Evolutionary conservation across 1,284 basidiomycete genomes (phyloP).

Genomic region (Hemileia vastatrix): DNA sequence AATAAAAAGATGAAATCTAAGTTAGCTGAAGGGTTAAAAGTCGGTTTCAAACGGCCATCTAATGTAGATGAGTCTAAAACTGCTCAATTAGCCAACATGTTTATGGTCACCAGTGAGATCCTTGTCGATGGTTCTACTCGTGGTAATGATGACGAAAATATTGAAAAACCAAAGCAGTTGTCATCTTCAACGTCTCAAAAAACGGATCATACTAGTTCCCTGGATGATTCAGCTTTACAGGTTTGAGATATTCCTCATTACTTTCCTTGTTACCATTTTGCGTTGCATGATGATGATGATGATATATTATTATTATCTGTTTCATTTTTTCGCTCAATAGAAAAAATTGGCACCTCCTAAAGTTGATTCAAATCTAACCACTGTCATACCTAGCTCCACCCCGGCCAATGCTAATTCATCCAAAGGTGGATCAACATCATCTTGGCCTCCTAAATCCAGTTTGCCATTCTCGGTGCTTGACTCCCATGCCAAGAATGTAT

Average conservation of each 20-base stretch:
- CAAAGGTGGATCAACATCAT: constrained; percentile 18
- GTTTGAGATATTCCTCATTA: too few relatives aligned
- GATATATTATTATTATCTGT: background rate
- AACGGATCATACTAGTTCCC: too few relatives aligned
- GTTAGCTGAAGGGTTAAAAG: constrained; percentile 15
- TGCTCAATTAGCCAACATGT: constrained; percentile 7
- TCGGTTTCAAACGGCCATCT: constrained; percentile 14
- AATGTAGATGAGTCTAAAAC: background rate
- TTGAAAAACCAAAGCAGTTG: too few relatives aligned
- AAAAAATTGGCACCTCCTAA: constrained; percentile 17
- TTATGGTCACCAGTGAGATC: constrained; percentile 23
- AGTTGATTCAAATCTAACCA: too few relatives aligned
- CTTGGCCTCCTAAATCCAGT: constrained; percentile 18
- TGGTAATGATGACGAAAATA: too few relatives aligned
- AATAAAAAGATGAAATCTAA: constrained; percentile 7
- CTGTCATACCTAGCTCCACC: too few relatives aligned
- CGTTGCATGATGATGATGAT: background rate
- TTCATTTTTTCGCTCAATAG: background rate
- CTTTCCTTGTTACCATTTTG: constrained; percentile 1
- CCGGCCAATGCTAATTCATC: too few relatives aligned
- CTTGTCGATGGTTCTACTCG: constrained; percentile 4
- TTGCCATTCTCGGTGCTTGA: constrained; percentile 20
- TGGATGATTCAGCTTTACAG: background rate
- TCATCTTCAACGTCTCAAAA: too few relatives aligned
- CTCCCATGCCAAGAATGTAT: constrained; percentile 21